Base-by-base conservation (phyloP, 805 yeast genomes). In the Lipomyces anomalus region DNA sequence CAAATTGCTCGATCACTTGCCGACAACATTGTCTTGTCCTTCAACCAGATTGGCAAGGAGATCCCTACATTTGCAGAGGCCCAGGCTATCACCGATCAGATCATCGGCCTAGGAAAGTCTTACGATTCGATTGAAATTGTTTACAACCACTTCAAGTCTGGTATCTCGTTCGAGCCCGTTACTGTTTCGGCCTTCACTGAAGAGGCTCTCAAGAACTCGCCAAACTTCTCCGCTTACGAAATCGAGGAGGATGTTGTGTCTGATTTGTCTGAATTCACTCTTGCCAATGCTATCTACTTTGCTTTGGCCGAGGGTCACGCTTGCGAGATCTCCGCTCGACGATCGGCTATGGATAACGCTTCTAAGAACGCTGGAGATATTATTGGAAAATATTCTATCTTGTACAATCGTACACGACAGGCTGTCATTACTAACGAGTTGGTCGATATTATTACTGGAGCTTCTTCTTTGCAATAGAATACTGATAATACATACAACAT, bases 361-460 rank as follows among this genome's bases (percentile, higher is more conserved):
- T 88, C 97, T 60, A 90, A 92, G 92, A 90, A 90, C 68, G 98
- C 98, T 55, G 95, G 95, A 74, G 98, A 92, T 64, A 92, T 92
- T 97, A 92, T 92, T 68, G 80, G 78, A 74, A 83, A 79, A 67
- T 90, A 85, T 84, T 84, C 97, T 60, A 92, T 92, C 70, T 81
- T 92, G 72, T 92, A 92, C 76, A 92, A 92, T 89, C 90, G 98
- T 80, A 84, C 97, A 65, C 87, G 97, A 78, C 98, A 92, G 79
- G 96, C 97, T 60, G 96, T 89, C 67, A 90, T 90, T 66, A 89
- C 97, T 72, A 92, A 92, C 80, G 98, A 92, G 78, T 77, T 92
- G 81, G 98, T 92, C 66, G 98, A 92, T 75, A 92, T 92, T 66
- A 90, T 92, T 71, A 92, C 98, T 63, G 98, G 98, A 88, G 98